Base-by-base conservation (phyloP, 1,139 yeast species). In the Arxiozyma slooffiae region DNA sequence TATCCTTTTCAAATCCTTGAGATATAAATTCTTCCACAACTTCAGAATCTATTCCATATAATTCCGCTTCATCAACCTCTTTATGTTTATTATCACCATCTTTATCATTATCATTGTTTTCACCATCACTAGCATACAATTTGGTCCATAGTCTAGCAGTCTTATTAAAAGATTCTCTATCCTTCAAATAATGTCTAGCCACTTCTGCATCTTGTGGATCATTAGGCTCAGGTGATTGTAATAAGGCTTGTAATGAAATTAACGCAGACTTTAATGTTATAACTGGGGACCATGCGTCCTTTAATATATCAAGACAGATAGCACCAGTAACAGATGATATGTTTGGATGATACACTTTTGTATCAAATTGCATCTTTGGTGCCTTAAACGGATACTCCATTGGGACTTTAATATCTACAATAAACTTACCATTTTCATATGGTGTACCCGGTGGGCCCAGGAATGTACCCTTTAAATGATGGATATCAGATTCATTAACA, bases 191-290 rank as follows among this genome's bases (percentile, higher is more conserved):
- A 56, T 86, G 89, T 63, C 82, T 84, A 23, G 97, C 97, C 36
- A 90, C 97, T 67, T 89, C 96, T 20, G 97, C 97, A 67, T 90
- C 97, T 67, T 90, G 97, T 6, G 97, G 98, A 69, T 92, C 97
- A 61, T 81, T 84, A 21, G 98, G 97, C 64, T 89, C 97, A 3
- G 99, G 98, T 14, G 92, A 81, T 68, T 90, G 97, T 58, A 92
- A 78, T 60, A 92, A 75, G 24, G 95, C 85, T 69, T 92, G 98
- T 58, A 92, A 77, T 4, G 97, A 88, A 57, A 92, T 88, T 68
- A 92, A 75, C 14, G 96, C 85, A 46, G 94, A 82, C 68, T 89
- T 90, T 63, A 94, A 75, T 7, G 97, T 90, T 66, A 90, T 78
- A 52, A 92, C 94, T n/a, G 99, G 98, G 1, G 97, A 88, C 99